Percentiles rank a stretch among this genome's conserved stretches.
Evolutionary conservation across 148 eudicot genomes (phyloP).

Genomic region (Tetragonia tetragonoides): DNA sequence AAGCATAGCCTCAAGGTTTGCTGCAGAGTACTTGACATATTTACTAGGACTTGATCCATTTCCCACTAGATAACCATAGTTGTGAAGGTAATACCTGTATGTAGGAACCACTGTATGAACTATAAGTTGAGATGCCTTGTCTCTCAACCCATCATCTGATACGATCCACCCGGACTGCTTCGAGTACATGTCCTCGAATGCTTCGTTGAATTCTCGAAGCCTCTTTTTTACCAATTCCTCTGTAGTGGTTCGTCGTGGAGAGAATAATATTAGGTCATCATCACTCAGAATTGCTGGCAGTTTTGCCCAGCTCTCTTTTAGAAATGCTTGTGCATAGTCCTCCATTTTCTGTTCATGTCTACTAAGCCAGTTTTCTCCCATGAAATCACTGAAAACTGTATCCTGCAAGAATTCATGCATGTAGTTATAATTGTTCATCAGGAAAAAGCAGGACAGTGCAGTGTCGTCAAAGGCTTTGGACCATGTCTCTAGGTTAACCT

Average conservation of each 20-base stretch:
- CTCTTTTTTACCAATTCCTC: conserved; percentile 50
- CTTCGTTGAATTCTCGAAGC: conserved; percentile 51
- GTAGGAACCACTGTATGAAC: conserved; percentile 52
- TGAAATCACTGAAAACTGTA: conserved; percentile 54
- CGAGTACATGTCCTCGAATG: conserved; percentile 49
- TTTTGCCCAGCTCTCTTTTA: conserved; percentile 72
- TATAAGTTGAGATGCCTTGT: conserved; percentile 50
- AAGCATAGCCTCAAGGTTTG: conserved; percentile 52
- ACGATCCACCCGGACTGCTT: conserved; percentile 61
- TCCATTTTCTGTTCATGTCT: conserved; percentile 37
- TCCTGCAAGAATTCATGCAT: conserved; percentile 43
- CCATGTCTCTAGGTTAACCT: conserved; percentile 69
- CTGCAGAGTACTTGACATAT: conserved; percentile 46
- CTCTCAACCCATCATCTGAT: conserved; percentile 47
- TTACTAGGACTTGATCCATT: conserved; percentile 38
- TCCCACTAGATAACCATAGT: conserved; percentile 40
- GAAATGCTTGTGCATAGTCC: conserved; percentile 38
- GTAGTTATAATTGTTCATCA: conserved; percentile 79
- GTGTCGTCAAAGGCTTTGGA: conserved; percentile 50
- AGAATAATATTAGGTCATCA: conserved; percentile 45
- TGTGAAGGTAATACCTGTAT: conserved; percentile 48
- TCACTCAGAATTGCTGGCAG: conserved; percentile 49
- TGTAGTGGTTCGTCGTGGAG: conserved; percentile 36
- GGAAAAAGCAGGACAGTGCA: conserved; percentile 52
- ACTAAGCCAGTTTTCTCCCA: conserved; percentile 61